Evolutionary conservation across 148 eudicot species (phyloP).

Genomic region (Agrostemma githago): DNA sequence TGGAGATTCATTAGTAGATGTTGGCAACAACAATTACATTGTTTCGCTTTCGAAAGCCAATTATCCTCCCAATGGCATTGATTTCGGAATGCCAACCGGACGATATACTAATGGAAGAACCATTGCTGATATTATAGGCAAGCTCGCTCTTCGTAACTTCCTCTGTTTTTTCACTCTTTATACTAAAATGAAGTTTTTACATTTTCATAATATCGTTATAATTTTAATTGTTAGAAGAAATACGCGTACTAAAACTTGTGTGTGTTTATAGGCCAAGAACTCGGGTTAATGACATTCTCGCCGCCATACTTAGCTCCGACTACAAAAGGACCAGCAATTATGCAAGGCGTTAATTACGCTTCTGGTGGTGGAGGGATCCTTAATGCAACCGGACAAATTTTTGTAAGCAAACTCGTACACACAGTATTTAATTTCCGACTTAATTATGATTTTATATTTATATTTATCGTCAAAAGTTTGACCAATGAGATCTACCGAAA

Average conservation of each 20-base stretch:
- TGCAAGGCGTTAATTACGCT: slow-evolving; percentile 84
- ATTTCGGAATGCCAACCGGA: slow-evolving; percentile 69
- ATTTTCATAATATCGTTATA: no score
- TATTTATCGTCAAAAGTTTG: neutral
- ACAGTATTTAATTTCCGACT: neutral
- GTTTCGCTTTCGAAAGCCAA: slow-evolving; percentile 59
- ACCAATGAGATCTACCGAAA: neutral
- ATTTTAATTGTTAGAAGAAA: neutral
- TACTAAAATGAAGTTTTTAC: no score
- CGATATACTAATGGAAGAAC: slow-evolving; percentile 78
- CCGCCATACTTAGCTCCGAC: slow-evolving; percentile 90
- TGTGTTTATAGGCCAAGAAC: slow-evolving; percentile 44
- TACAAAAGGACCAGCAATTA: slow-evolving; percentile 43
- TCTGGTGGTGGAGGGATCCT: slow-evolving; percentile 94
- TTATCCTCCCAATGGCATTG: slow-evolving; percentile 61
- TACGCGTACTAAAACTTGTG: neutral
- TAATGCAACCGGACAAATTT: slow-evolving; percentile 55
- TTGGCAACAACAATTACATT: slow-evolving; percentile 77
- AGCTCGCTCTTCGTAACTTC: slow-evolving; percentile 9
- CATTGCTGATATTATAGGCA: slow-evolving; percentile 65
- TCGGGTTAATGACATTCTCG: slow-evolving; percentile 47
- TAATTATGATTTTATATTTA: neutral
- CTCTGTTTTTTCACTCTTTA: neutral
- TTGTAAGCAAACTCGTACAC: slow-evolving; percentile 43
- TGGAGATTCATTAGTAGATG: slow-evolving; percentile 82